Evolutionary conservation across 2,329 filamentous ascomycete genomes (phyloP), one percentile per base, ranked within the genome.

Genomic region (Helotiales sp.): DNA sequence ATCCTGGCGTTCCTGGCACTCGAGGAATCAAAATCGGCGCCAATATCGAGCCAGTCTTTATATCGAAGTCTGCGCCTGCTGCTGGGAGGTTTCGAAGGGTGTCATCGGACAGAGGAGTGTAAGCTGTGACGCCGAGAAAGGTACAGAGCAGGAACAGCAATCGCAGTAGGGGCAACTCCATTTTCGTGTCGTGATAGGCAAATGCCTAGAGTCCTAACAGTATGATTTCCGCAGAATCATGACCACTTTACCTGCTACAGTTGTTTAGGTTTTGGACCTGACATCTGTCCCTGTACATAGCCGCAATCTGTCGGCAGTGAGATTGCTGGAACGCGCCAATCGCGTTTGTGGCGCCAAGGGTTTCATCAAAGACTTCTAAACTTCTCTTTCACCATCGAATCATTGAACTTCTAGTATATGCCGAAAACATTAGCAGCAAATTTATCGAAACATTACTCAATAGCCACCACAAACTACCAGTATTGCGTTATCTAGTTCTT

Each of bases 11-110:
- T 17, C 94, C 96, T 6, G 96, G 92, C 0, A 99, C 94, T 68
- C 96, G 91, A 1, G 96, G 90, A 60, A 91, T 89, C 63, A 99
- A 84, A 74, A 99, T 94, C 1, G 95, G 96, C 3, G 95, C 86
- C 34, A 99, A 87, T 20, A 99, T 85, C 3, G 86, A 82, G 72
- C 93, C 93, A 37, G 83, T 85, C 68, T 90, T 80, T 73, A 96
- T 92, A 79, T 97, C 87, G 78, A 97, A 95, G 79, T 93, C 91
- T 65, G 84, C 80, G 68, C 87, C 89, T 1, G 89, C 89, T n/a
- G 85, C 86, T 13, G 93, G 92, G 17, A 99, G 86, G 61, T 82
- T 83, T 70, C 84, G 85, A 50, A 98, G 84, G 37, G 91, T 90
- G 65, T 87, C 85, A 80, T 97, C 91, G 40, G 93, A 92, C 66